These are phyloP conservation scores for Grosmannia serpens DNA, from an alignment of 2,329 filamentous ascomycete genomes.

Conservation along the genomic window DNA sequence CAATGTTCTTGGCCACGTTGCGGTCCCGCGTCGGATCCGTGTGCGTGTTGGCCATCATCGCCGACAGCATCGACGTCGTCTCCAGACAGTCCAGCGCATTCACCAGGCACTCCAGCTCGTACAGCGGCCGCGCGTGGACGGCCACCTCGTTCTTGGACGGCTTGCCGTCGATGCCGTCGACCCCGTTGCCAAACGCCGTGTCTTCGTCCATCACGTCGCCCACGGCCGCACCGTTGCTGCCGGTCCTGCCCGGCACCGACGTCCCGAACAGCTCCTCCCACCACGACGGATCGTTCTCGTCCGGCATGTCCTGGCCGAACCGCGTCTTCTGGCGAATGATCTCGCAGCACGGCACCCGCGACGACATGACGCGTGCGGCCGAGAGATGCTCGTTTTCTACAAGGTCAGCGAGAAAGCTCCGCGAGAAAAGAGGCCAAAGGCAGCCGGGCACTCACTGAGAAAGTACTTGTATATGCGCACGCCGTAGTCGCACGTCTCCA, in stretches of 20 bases:
- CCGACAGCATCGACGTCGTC: constrained; percentile 46
- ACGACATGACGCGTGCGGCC: constrained; percentile 41
- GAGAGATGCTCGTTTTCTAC: constrained; percentile 38
- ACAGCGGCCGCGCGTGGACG: constrained; percentile 48
- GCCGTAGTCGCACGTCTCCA: constrained; percentile 31
- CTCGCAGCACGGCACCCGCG: constrained; percentile 36
- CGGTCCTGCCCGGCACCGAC: constrained; percentile 4
- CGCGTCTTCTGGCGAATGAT: constrained; percentile 32
- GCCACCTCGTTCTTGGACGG: constrained; percentile 31
- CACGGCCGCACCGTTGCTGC: constrained; percentile 17
- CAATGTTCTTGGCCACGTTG: constrained; percentile 43
- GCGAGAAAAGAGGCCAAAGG: constrained; percentile 2
- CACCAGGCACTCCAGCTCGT: constrained; percentile 58
- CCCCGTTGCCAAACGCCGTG: background rate
- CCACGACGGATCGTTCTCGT: constrained; percentile 23
- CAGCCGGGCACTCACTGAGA: constrained; percentile 50
- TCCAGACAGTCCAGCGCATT: constrained; percentile 57
- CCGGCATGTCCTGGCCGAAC: constrained; percentile 18
- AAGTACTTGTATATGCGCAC: constrained; percentile 72
- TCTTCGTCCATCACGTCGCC: constrained; percentile 19
- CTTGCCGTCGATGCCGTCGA: constrained; percentile 6
- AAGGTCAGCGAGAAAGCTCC: background rate
- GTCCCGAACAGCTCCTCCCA: constrained; percentile 23
- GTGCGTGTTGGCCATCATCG: constrained; percentile 39
- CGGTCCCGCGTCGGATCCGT: constrained; percentile 26